Percentiles rank a stretch among this genome's conserved stretches.
Conservation (phyloP, 495 filamentous ascomycete genomes). For the Ramalina intermedia region DNA sequence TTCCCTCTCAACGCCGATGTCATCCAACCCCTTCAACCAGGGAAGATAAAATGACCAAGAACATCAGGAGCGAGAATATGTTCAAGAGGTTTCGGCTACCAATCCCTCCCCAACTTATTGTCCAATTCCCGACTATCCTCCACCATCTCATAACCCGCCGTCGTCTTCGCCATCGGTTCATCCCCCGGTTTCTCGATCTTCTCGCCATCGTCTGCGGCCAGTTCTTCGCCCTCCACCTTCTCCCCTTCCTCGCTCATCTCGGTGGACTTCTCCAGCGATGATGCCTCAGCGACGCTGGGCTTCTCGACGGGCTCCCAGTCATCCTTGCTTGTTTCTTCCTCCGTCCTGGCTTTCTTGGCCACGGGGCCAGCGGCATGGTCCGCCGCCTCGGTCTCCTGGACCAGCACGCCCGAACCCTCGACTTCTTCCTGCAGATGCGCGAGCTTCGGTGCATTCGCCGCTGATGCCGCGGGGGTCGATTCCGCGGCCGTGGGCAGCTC, state of each 20-base stretch:
- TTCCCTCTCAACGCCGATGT: too few species aligned
- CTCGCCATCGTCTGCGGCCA: slow-evolving; percentile 7
- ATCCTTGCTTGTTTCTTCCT: slow-evolving; percentile 14
- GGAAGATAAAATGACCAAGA: too few species aligned
- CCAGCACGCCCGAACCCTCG: neutral
- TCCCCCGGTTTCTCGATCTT: slow-evolving; percentile 3
- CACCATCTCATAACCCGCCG: neutral
- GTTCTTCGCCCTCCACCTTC: neutral
- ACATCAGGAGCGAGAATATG: too few species aligned
- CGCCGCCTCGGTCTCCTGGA: slow-evolving; percentile 16
- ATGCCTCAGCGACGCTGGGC: slow-evolving; percentile 7
- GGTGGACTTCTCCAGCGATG: neutral
- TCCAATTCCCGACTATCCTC: neutral
- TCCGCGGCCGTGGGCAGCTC: slow-evolving; percentile 5
- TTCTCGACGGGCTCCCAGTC: slow-evolving; percentile 28
- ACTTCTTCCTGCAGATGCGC: slow-evolving; percentile 12
- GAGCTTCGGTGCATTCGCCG: neutral
- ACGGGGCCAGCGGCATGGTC: slow-evolving; percentile 16
- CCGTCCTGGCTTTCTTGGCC: slow-evolving; percentile 21
- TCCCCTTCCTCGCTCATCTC: slow-evolving; percentile 9
- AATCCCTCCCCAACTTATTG: too few species aligned
- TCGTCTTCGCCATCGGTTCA: neutral
- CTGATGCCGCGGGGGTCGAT: slow-evolving; percentile 3
- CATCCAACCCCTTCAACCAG: too few species aligned
- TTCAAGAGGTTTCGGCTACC: too few species aligned